Evolutionary conservation across 2,329 filamentous ascomycete species (phyloP).

Genomic region (Talaromyces sp.): DNA sequence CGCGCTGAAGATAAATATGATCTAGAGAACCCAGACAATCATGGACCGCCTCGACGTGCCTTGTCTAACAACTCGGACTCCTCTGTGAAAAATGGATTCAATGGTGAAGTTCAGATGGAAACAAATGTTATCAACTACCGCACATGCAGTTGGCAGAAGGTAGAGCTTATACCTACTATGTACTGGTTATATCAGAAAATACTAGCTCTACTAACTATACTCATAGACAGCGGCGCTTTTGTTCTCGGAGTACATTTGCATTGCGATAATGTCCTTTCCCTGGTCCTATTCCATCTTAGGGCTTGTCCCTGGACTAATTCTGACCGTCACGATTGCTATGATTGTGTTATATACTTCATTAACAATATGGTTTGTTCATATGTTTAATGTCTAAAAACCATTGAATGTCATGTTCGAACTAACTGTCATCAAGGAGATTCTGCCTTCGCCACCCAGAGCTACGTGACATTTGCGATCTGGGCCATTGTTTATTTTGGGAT

Average conservation of each 20-base stretch:
- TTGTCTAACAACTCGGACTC: not conserved
- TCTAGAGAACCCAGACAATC: no score
- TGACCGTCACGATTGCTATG: slow-evolving; percentile 75
- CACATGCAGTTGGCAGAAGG: slow-evolving; percentile 91
- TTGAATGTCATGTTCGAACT: not conserved
- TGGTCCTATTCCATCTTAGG: slow-evolving; percentile 88
- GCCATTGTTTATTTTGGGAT: slow-evolving; percentile 87
- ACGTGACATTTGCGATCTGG: slow-evolving; percentile 88
- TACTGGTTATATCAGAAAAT: no score
- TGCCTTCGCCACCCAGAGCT: slow-evolving; percentile 87
- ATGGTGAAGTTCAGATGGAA: not conserved
- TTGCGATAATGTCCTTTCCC: slow-evolving; percentile 92
- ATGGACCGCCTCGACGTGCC: no score
- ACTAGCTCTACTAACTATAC: not conserved
- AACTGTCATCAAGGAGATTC: slow-evolving; percentile 68
- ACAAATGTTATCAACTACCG: slow-evolving; percentile 77
- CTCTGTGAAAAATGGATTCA: not conserved
- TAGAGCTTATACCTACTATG: no score
- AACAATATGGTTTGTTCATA: slow-evolving; percentile 57
- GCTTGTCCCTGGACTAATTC: slow-evolving; percentile 81
- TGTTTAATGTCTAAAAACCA: not conserved
- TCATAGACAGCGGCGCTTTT: slow-evolving; percentile 77
- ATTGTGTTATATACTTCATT: slow-evolving; percentile 82
- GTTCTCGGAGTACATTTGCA: slow-evolving; percentile 93
- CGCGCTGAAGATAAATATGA: no score